phyloP scores from a whole-genome alignment of 768 basidiomycete species.

The Pleurotus pulmonarius region DNA sequence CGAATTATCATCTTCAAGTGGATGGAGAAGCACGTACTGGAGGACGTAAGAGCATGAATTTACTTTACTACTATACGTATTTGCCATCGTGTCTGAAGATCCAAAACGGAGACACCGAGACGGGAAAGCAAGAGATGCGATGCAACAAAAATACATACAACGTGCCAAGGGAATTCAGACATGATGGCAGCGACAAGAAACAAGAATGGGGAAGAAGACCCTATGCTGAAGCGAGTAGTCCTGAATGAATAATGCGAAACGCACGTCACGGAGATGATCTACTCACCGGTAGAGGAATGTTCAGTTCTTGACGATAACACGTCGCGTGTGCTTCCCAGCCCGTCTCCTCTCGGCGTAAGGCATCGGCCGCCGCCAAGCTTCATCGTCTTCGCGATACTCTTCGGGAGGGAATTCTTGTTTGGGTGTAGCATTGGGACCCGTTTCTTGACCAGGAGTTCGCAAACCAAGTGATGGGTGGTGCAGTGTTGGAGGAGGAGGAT shows the following conservation, averaged over 20 bases:
- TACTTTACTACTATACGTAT: not conserved
- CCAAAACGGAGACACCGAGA: not conserved
- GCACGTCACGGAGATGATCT: not conserved
- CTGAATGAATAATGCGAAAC: not conserved
- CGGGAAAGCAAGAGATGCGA: not conserved
- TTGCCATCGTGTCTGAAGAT: not conserved
- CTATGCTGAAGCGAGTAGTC: no score
- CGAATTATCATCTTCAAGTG: not conserved
- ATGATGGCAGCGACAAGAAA: slow-evolving; percentile 1
- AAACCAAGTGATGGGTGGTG: slow-evolving; percentile 31
- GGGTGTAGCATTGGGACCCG: slow-evolving; percentile 18
- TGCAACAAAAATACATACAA: not conserved
- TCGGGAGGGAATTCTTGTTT: slow-evolving; percentile 39
- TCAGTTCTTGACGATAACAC: slow-evolving; percentile 59
- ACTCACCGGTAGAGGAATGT: slow-evolving; percentile 5
- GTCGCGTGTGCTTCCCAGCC: slow-evolving; percentile 76
- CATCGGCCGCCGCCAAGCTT: slow-evolving; percentile 69
- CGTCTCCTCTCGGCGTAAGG: slow-evolving; percentile 71
- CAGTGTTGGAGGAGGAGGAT: slow-evolving; percentile 27
- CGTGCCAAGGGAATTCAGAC: not conserved
- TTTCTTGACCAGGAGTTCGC: slow-evolving; percentile 46
- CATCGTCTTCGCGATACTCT: slow-evolving; percentile 60
- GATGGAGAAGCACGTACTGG: not conserved
- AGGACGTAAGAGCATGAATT: not conserved
- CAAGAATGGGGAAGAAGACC: not conserved